Conservation (phyloP, 2,329 filamentous ascomycete genomes). For the Sclerotinia borealis region DNA sequence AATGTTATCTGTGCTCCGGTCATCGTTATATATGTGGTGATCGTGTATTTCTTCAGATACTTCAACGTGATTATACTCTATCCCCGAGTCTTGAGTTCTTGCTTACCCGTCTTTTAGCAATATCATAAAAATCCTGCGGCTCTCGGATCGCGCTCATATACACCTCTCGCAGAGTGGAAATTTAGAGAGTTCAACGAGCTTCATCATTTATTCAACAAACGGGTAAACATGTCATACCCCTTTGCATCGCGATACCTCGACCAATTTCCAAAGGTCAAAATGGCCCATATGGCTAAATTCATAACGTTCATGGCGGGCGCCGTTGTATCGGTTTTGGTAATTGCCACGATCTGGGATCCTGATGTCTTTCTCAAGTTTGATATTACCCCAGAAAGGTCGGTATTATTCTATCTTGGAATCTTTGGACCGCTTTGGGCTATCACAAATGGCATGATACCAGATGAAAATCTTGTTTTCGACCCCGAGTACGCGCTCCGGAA, state of each 20-base stretch:
- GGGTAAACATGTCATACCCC: conserved; percentile 89
- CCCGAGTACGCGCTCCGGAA: conserved; percentile 83
- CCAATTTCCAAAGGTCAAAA: conserved; percentile 94
- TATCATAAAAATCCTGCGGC: conserved; percentile 90
- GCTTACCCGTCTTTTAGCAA: conserved; percentile 51
- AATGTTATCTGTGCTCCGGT: conserved; percentile 84
- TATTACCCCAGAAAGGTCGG: conserved; percentile 80
- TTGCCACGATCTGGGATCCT: conserved; percentile 81
- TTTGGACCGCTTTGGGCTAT: conserved; percentile 79
- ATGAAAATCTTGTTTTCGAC: conserved; percentile 85
- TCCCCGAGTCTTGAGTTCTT: background rate
- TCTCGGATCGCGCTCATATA: conserved; percentile 84
- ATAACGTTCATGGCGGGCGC: conserved; percentile 84
- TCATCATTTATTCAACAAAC: conserved; percentile 82
- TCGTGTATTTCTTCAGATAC: conserved; percentile 90
- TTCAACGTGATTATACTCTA: conserved; percentile 61
- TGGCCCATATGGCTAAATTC: conserved; percentile 75
- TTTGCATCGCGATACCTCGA: conserved; percentile 90
- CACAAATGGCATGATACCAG: conserved; percentile 75
- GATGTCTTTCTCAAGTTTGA: conserved; percentile 91
- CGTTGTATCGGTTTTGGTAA: conserved; percentile 74
- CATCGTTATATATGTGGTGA: conserved; percentile 75
- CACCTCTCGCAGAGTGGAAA: conserved; percentile 92
- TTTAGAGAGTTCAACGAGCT: conserved; percentile 98
- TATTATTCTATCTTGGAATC: conserved; percentile 82